These are phyloP conservation scores for Penicillium sp. DNA, from an alignment of 2,329 filamentous ascomycete species.

Conservation along the genomic window DNA sequence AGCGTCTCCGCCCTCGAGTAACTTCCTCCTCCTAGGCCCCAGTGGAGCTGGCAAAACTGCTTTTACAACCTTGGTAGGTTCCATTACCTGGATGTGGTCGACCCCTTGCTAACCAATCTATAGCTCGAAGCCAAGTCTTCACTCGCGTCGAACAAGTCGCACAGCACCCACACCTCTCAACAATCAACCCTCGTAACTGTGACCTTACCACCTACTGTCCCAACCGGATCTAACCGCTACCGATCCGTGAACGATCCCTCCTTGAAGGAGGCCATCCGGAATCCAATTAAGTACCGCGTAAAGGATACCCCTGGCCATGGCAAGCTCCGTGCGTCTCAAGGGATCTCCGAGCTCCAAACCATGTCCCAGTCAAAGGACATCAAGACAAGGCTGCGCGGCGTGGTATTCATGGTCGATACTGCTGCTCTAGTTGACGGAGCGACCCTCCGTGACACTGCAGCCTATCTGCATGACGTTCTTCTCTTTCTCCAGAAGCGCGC, in stretches of 20 bases:
- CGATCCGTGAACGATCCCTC: constrained; percentile 65
- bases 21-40: constrained; percentile 77
- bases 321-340: constrained; percentile 71
- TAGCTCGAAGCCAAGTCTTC: constrained; percentile 48
- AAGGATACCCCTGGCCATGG: constrained; percentile 89
- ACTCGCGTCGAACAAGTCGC: constrained; percentile 32
- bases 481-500: constrained; percentile 74
- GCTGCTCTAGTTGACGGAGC: constrained; percentile 55
- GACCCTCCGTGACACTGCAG: constrained; percentile 67
- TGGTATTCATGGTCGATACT: constrained; percentile 89
- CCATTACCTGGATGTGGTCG: neutral
- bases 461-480: constrained; percentile 87
- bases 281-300: constrained; percentile 39
- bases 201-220: constrained; percentile 52
- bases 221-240: constrained; percentile 59
- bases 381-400: constrained; percentile 56
- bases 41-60: constrained; percentile 83
- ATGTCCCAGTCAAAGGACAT: constrained; percentile 34
- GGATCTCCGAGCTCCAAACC: constrained; percentile 39
- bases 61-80: constrained; percentile 69
- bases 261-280: constrained; percentile 52
- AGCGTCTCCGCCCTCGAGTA: constrained; percentile 62
- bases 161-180: constrained; percentile 61
- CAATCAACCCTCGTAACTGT: constrained; percentile 56
- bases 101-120: neutral